Percentiles rank a stretch among this genome's conserved stretches.
These are phyloP conservation scores for Tilletia setariae DNA, from an alignment of 1,284 basidiomycete species.

Conservation along the genomic window DNA sequence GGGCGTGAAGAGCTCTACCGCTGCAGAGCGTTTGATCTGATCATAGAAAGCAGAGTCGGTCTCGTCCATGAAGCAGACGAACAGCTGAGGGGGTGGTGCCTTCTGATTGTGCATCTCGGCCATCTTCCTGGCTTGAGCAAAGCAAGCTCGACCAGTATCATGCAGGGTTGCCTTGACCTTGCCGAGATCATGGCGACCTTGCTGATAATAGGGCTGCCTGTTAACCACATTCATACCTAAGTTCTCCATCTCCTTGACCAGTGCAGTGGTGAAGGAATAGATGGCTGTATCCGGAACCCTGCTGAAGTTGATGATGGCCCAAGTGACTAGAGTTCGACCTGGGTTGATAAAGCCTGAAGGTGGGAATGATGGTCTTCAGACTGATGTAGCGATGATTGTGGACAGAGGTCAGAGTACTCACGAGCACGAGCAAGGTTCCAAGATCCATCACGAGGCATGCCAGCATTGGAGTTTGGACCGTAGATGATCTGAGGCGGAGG, in stretches of 20 bases:
- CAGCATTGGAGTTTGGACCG: constrained; percentile 27
- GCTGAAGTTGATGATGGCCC: constrained; percentile 37
- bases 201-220: constrained; percentile 15
- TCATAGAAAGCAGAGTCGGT: constrained; percentile 54
- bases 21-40: constrained; percentile 55
- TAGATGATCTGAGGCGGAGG: constrained; percentile 44
- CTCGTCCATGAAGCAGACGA: constrained; percentile 33
- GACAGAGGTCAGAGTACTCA: constrained; percentile 1
- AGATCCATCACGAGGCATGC: constrained; percentile 27
- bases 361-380: background rate
- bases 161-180: constrained; percentile 20
- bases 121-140: constrained; percentile 17
- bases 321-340: constrained; percentile 27
- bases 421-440: constrained; percentile 36
- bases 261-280: constrained; percentile 21
- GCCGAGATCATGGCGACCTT: constrained; percentile 6
- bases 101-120: background rate
- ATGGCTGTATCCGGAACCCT: constrained; percentile 11
- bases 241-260: constrained; percentile 20
- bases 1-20: constrained; percentile 50
- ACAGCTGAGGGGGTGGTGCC: constrained; percentile 28
- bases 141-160: constrained; percentile 22
- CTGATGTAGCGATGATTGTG: too few relatives aligned
- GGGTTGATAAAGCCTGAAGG: constrained; percentile 22
- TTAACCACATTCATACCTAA: constrained; percentile 24